These are phyloP conservation scores for Speleostelium caveatum DNA, from an alignment of 78 protist genomes.

Conservation along the genomic window DNA sequence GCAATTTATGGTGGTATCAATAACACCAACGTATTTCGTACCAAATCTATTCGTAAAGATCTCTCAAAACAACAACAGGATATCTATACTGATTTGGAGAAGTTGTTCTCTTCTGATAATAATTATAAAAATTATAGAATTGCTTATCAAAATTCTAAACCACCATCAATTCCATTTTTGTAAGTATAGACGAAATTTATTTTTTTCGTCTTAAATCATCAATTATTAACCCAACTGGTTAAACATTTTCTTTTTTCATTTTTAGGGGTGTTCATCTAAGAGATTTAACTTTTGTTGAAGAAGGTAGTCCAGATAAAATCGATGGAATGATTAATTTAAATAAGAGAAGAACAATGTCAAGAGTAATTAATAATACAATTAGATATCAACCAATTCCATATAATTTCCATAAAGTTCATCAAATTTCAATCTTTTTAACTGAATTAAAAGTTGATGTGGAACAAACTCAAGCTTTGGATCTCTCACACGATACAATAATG, in stretches of 20 bases:
- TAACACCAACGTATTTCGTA: constrained; percentile 62
- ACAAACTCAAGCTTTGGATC: constrained; percentile 22
- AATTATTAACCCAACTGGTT: no score
- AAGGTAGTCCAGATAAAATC: constrained; percentile 72
- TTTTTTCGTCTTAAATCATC: no score
- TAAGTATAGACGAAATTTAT: no score
- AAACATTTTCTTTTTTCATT: not conserved
- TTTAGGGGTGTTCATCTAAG: constrained; percentile 84
- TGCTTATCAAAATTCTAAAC: constrained; percentile 42
- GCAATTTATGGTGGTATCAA: constrained; percentile 85
- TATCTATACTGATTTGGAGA: constrained; percentile 68
- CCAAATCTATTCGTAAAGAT: constrained; percentile 83
- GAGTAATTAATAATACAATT: constrained; percentile 35
- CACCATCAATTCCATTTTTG: constrained; percentile 87
- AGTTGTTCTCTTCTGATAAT: constrained; percentile 50
- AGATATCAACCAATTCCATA: constrained; percentile 62
- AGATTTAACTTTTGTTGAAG: constrained; percentile 86
- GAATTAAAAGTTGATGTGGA: constrained; percentile 49
- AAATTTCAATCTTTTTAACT: constrained; percentile 52
- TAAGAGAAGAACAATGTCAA: constrained; percentile 45
- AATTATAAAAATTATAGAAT: constrained; percentile 76
- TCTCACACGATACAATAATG: constrained; percentile 46
- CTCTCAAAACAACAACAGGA: constrained; percentile 81
- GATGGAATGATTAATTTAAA: constrained; percentile 42
- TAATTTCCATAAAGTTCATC: constrained; percentile 67